These are phyloP conservation scores for Aspergillus carbonarius DNA, from an alignment of 2,329 filamentous ascomycete species.

Conservation along the genomic window DNA sequence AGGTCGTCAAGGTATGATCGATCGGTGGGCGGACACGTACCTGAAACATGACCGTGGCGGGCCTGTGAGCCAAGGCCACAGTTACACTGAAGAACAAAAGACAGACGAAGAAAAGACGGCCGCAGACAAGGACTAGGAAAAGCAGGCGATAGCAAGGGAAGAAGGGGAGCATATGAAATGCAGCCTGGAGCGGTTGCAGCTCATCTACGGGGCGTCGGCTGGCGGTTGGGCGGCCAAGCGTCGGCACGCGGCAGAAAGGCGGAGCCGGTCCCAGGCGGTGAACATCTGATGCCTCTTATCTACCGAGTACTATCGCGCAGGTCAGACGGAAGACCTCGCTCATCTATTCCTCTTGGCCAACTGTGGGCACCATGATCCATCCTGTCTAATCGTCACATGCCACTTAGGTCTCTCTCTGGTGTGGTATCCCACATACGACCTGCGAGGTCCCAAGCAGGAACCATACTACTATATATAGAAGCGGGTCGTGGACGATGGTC, in stretches of 20 bases:
- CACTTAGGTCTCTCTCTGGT: too few species aligned
- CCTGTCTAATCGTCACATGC: too few species aligned
- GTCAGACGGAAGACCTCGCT: too few species aligned
- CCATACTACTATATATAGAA: neutral
- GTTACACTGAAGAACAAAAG: conserved; percentile 12
- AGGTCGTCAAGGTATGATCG: neutral
- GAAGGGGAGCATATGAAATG: conserved; percentile 11
- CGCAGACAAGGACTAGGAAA: conserved; percentile 9
- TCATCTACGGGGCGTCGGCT: neutral
- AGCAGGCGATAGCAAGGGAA: conserved; percentile 13
- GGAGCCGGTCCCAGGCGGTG: neutral
- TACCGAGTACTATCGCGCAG: neutral
- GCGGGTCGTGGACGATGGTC: neutral
- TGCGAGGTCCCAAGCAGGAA: neutral
- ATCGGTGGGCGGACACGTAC: conserved; percentile 15
- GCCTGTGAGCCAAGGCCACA: conserved; percentile 22
- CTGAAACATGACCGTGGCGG: conserved; percentile 33
- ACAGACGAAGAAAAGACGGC: conserved; percentile 14
- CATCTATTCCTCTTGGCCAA: too few species aligned
- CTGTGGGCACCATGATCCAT: too few species aligned
- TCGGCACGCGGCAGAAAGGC: conserved; percentile 8
- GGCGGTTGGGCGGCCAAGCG: conserved; percentile 1
- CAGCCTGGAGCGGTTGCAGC: neutral
- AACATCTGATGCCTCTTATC: neutral
- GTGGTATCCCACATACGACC: neutral